These are phyloP conservation scores for Chamaecyparis obtusa DNA, from an alignment of 75 land plant genomes.

Conservation along the genomic window DNA sequence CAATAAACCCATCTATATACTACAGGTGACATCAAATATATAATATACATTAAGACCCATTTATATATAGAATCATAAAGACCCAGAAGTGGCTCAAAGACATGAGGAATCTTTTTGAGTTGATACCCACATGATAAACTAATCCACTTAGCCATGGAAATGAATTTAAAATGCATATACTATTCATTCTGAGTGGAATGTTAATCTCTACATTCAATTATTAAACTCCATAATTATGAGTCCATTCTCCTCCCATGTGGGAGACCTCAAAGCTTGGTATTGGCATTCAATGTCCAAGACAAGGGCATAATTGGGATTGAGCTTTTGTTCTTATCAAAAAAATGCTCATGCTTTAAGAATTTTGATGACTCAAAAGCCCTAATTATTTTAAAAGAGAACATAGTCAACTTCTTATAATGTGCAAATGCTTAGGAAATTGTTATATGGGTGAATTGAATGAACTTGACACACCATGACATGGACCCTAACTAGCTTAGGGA, in stretches of 20 bases:
- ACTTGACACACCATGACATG: background rate
- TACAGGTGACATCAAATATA: too few relatives aligned
- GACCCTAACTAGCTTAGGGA: background rate
- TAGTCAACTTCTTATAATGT: too few relatives aligned
- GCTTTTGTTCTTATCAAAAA: slow-evolving; percentile 59
- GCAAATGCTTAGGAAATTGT: too few relatives aligned
- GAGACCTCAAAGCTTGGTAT: slow-evolving; percentile 35
- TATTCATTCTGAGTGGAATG: background rate
- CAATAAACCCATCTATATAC: too few relatives aligned
- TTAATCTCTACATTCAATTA: background rate
- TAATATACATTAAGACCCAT: too few relatives aligned
- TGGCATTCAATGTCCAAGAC: slow-evolving; percentile 42
- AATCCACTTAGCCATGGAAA: background rate
- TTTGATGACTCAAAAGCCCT: slow-evolving; percentile 40
- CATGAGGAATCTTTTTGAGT: background rate
- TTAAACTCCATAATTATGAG: background rate
- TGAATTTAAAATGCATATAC: background rate
- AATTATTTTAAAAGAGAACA: too few relatives aligned
- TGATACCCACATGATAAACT: background rate
- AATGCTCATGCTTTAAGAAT: slow-evolving; percentile 36
- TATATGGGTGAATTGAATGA: too few relatives aligned
- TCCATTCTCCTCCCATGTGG: background rate
- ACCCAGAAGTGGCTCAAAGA: background rate
- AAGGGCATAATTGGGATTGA: slow-evolving; percentile 34
- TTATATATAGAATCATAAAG: too few relatives aligned